Percentiles rank a stretch among this genome's conserved stretches.
phyloP scores from a whole-genome alignment of 208 protist species.

The Porcisia deanei region DNA sequence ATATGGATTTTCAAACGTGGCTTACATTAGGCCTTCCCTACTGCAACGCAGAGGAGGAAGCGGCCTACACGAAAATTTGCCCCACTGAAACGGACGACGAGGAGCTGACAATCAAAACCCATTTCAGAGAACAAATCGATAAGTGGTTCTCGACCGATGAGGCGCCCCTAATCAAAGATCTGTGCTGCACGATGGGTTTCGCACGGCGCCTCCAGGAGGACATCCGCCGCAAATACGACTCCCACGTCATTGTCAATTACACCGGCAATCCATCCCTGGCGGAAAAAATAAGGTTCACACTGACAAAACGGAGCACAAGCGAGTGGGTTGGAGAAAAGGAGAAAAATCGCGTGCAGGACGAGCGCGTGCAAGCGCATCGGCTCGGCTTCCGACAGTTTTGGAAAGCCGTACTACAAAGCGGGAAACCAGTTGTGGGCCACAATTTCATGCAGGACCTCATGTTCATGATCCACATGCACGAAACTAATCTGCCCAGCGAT shows the following conservation, averaged over 20 bases:
- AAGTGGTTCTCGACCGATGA: slow-evolving; percentile 2
- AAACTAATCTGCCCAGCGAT: slow-evolving; percentile 35
- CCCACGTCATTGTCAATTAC: slow-evolving; percentile 1
- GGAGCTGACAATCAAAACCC: background rate
- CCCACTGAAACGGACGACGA: background rate
- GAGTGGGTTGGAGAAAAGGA: slow-evolving; percentile 11
- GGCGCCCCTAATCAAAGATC: background rate
- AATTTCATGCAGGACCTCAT: slow-evolving; percentile 84
- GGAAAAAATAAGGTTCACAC: slow-evolving; percentile 32
- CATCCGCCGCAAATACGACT: slow-evolving; percentile 10
- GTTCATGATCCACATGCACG: slow-evolving; percentile 86
- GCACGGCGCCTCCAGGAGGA: slow-evolving; percentile 6
- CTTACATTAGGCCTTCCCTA: slow-evolving; percentile 52
- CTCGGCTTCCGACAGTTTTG: slow-evolving; percentile 69
- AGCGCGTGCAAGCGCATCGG: slow-evolving; percentile 14
- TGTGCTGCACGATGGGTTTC: slow-evolving; percentile 10
- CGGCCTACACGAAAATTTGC: background rate
- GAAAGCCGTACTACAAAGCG: slow-evolving; percentile 59
- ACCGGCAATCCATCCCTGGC: slow-evolving; percentile 27
- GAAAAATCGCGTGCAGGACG: background rate
- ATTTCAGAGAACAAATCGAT: background rate
- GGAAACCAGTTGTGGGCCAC: slow-evolving; percentile 79
- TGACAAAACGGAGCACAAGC: slow-evolving; percentile 11
- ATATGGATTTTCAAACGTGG: slow-evolving; percentile 74
- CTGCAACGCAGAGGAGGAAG: slow-evolving; percentile 43